Percentiles rank a stretch among this genome's conserved stretches.
phyloP scores from a whole-genome alignment of 2,329 filamentous ascomycete genomes.

The Keithomyces neogunnii region DNA sequence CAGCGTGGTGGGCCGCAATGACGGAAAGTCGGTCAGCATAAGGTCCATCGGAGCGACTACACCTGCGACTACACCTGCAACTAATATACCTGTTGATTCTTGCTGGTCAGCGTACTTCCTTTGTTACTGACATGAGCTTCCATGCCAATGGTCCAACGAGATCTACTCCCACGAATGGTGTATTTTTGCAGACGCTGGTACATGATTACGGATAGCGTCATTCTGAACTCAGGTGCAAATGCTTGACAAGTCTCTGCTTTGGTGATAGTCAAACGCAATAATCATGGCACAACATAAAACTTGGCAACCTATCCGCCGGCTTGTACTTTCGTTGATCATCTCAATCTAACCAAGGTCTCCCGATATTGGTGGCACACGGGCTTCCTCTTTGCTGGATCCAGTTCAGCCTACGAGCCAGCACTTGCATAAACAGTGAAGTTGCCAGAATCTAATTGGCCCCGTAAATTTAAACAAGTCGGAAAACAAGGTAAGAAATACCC shows the following conservation, averaged over 20 bases:
- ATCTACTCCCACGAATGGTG: not conserved
- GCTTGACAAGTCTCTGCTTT: not conserved
- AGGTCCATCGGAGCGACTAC: not conserved
- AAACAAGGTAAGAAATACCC: too few relatives aligned
- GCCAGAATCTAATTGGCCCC: too few relatives aligned
- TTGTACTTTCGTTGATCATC: too few relatives aligned
- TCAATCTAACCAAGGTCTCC: too few relatives aligned
- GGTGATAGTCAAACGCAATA: too few relatives aligned
- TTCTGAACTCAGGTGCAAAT: not conserved
- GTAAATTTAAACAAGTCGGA: too few relatives aligned
- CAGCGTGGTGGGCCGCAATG: not conserved
- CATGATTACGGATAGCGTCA: not conserved
- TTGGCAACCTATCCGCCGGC: too few relatives aligned
- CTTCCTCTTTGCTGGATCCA: too few relatives aligned
- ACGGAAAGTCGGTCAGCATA: not conserved
- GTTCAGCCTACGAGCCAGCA: too few relatives aligned
- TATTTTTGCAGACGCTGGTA: not conserved
- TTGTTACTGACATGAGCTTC: not conserved
- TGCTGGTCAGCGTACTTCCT: not conserved
- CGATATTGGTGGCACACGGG: too few relatives aligned
- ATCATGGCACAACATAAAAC: too few relatives aligned
- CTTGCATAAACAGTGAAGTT: too few relatives aligned
- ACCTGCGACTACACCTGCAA: not conserved
- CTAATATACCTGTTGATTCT: not conserved
- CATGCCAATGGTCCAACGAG: not conserved